Evolutionary conservation across 2,329 filamentous ascomycete species (phyloP), one percentile per base, ranked within the genome.

Genomic region (Penicillium sp.): DNA sequence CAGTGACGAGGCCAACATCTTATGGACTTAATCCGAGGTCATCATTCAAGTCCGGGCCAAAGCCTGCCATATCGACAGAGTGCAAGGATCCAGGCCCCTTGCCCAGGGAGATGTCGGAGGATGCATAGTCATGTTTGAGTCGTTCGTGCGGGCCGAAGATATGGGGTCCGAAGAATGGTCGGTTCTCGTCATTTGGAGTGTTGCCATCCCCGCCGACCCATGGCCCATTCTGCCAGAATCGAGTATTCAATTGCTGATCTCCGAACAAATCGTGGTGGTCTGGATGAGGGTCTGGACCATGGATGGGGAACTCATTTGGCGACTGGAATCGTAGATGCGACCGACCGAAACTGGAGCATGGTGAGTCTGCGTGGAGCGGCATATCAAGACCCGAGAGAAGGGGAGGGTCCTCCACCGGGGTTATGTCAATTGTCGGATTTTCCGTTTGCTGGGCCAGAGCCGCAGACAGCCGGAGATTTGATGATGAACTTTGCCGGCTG

Each of bases 261-360:
- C 75, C 71, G 62, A 79, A 78, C 25, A 80, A 69, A 65, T 78
- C 71, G 63, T 78, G 71, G 58, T 78, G 75, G 64, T 79, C 75
- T 19, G 75, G 72, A 40, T 72, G 71, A 10, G 62, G 59, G 59
- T 73, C 71, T 2, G 68, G 68, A 17, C 72, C 71, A 52, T 77
- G 75, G 40, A 64, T 68, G 53, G 69, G 69, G 56, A 76, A 77
- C 45, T 77, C 75, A 52, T 75, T 73, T 5, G 75, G 74, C 17
- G 75, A 77, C 50, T 76, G 74, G 58, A 75, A 76, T 35, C 74
- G 74, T 58, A 77, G 62, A 62, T 76, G 74, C 64, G 73, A 71
- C 60, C 76, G 73, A 58, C 73, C 74, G 60, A 78, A 78, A 67
- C 69, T 77, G 13, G 76, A 78, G 42, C 70, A 72, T 5, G 76